phyloP scores from a whole-genome alignment of 805 yeast genomes.

The Saccharomycodes ludwigii region DNA sequence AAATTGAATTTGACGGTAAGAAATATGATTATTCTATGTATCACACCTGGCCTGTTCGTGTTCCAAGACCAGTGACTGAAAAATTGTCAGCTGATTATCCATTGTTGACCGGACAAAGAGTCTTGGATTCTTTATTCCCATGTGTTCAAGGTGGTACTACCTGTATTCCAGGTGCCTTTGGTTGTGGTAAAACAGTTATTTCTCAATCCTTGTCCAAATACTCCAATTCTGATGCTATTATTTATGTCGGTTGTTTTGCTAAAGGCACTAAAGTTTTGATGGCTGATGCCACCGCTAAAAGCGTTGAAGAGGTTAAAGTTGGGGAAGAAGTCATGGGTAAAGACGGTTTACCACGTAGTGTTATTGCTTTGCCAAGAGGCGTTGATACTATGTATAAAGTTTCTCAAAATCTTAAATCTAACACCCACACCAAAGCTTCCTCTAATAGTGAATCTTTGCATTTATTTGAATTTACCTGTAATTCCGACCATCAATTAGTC shows the following conservation, averaged over 20 bases:
- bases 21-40: conserved; percentile 76
- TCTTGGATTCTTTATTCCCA: conserved; percentile 92
- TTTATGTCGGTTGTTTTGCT: conserved; percentile 68
- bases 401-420: conserved; percentile 19
- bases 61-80: conserved; percentile 96
- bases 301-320: conserved; percentile 24
- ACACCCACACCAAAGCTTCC: too few relatives aligned
- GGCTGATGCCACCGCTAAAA: conserved; percentile 29
- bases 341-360: conserved; percentile 30
- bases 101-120: conserved; percentile 96
- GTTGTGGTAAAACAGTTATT: conserved; percentile 98
- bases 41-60: conserved; percentile 99
- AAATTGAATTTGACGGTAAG: conserved; percentile 89
- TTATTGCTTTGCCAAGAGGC: conserved; percentile 32
- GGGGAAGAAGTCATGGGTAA: conserved; percentile 32
- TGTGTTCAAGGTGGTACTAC: conserved; percentile 99
- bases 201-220: conserved; percentile 95
- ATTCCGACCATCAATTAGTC: conserved; percentile 29
- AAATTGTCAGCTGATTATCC: conserved; percentile 91
- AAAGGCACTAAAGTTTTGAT: conserved; percentile 31
- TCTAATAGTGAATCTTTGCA: not conserved
- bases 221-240: conserved; percentile 93
- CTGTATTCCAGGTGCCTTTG: conserved; percentile 99
- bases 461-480: conserved; percentile 21
- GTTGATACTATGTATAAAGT: conserved; percentile 30